Evolutionary conservation across 768 basidiomycete species (phyloP).

Genomic region (Boletus barrowsii): DNA sequence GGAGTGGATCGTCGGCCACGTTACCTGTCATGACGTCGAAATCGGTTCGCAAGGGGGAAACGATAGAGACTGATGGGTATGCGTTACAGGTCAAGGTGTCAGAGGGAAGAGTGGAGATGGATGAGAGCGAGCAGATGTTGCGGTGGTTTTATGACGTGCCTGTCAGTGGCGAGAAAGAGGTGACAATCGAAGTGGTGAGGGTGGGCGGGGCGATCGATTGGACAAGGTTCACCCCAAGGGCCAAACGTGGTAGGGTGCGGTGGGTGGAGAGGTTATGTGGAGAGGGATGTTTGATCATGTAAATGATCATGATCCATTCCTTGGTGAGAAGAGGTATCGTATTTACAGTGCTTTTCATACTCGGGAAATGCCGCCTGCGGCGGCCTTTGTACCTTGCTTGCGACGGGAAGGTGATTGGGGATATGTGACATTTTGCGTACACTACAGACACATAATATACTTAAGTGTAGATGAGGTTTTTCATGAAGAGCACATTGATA

Average conservation of each 20-base stretch:
- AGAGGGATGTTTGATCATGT: slow-evolving; percentile 26
- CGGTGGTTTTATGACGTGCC: slow-evolving; percentile 48
- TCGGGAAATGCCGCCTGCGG: no score
- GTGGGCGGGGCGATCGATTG: slow-evolving; percentile 40
- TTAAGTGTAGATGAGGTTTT: no score
- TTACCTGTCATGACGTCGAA: slow-evolving; percentile 3
- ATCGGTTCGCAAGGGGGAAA: slow-evolving; percentile 2
- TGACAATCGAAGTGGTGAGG: slow-evolving; percentile 42
- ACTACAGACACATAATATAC: no score
- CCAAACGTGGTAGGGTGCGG: neutral
- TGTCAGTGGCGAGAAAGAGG: slow-evolving; percentile 22
- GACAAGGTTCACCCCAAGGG: neutral
- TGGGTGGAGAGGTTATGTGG: slow-evolving; percentile 15
- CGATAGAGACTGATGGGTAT: slow-evolving; percentile 27
- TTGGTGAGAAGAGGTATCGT: slow-evolving; percentile 5
- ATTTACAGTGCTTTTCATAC: no score
- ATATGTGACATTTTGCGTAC: no score
- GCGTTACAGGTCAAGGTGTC: slow-evolving; percentile 43
- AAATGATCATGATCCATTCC: neutral
- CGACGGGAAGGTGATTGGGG: no score
- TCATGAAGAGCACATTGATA: no score
- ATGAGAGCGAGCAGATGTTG: slow-evolving; percentile 49
- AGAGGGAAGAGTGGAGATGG: slow-evolving; percentile 45
- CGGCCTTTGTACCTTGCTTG: no score
- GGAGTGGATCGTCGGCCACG: slow-evolving; percentile 16